Evolutionary conservation across 2,329 filamentous ascomycete genomes (phyloP).

Genomic region (Achaetomium macrosporum): DNA sequence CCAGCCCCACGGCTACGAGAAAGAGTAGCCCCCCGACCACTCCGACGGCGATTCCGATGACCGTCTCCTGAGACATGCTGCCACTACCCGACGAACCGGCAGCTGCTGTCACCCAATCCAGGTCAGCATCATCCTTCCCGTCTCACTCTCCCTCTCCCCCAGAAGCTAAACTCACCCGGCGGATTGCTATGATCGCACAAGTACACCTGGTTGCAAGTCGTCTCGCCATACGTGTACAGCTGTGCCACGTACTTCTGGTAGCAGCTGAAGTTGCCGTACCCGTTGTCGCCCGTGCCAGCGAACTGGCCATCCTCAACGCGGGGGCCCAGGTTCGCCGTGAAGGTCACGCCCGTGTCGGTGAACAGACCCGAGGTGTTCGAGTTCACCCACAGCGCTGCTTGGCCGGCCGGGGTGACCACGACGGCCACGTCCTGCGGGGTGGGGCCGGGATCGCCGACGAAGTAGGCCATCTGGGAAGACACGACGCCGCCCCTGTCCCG

Average conservation of each 20-base stretch:
- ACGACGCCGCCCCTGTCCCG: conserved; percentile 15
- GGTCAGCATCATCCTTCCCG: neutral
- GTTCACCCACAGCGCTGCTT: conserved; percentile 28
- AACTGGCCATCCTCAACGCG: conserved; percentile 27
- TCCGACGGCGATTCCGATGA: conserved; percentile 24
- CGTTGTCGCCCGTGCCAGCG: conserved; percentile 30
- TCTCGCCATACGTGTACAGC: conserved; percentile 26
- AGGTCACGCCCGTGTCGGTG: conserved; percentile 26
- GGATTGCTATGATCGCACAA: conserved; percentile 27
- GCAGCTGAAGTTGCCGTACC: conserved; percentile 29
- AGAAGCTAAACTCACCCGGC: conserved; percentile 22
- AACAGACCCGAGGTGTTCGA: conserved; percentile 27
- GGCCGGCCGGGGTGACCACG: conserved; percentile 23
- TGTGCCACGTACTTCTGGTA: conserved; percentile 25
- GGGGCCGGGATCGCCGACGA: conserved; percentile 13
- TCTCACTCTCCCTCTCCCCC: neutral
- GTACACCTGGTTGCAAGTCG: conserved; percentile 28
- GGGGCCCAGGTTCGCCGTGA: conserved; percentile 27
- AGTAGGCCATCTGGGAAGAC: conserved; percentile 33
- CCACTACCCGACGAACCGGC: neutral
- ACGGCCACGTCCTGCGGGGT: conserved; percentile 27
- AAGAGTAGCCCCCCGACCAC: conserved; percentile 20
- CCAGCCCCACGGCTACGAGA: conserved; percentile 7
- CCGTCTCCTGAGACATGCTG: conserved; percentile 18
- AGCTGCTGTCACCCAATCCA: neutral